Percentiles rank a stretch among this genome's conserved stretches.
Conservation (phyloP, 768 basidiomycete genomes). For the Suillus paluster region DNA sequence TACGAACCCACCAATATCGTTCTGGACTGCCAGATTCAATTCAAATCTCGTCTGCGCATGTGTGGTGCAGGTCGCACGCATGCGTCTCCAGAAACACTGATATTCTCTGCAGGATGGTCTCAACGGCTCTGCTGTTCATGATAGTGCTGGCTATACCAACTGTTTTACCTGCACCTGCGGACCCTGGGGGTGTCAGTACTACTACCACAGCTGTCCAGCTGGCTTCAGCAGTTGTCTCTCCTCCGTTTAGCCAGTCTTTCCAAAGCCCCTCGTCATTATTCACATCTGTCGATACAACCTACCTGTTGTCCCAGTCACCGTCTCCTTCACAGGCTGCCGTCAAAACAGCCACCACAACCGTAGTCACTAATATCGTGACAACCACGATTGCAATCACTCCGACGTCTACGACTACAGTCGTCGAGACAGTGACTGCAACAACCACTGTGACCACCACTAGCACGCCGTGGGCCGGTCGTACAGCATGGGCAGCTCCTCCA, state of each 20-base stretch:
- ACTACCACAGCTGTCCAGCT: background rate
- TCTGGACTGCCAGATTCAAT: background rate
- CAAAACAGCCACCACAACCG: constrained; percentile 2
- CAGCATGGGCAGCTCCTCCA: constrained; percentile 55
- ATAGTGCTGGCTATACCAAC: background rate
- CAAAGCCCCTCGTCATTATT: background rate
- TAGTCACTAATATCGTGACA: constrained; percentile 15
- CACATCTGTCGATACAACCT: background rate
- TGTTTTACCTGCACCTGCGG: background rate
- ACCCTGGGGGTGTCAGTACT: background rate
- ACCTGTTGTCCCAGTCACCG: background rate
- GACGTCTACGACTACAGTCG: constrained; percentile 9
- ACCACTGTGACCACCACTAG: constrained; percentile 1
- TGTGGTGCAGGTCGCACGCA: background rate
- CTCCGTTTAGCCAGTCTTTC: background rate
- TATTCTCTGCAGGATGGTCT: background rate
- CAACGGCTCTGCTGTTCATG: background rate
- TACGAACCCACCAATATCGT: background rate
- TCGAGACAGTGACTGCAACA: constrained; percentile 15
- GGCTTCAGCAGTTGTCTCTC: background rate
- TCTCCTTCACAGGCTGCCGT: background rate
- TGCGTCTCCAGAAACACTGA: background rate
- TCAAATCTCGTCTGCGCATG: background rate
- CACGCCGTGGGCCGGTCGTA: constrained; percentile 19
- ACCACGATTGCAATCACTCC: constrained; percentile 10